Conservation (phyloP, 2,329 filamentous ascomycete genomes). For the Pseudocercospora macadamiae region DNA sequence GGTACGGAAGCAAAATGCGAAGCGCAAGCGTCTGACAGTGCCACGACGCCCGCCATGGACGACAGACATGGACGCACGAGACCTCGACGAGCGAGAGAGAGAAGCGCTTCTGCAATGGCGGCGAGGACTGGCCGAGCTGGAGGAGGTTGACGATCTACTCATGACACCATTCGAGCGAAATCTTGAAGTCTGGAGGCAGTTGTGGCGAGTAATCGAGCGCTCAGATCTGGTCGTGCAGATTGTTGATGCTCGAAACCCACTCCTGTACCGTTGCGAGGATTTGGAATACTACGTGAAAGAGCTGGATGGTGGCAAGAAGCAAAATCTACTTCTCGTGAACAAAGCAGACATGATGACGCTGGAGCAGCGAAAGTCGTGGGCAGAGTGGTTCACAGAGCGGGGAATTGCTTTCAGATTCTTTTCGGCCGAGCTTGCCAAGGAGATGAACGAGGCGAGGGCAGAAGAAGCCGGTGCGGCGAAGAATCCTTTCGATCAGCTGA, state of each 20-base stretch:
- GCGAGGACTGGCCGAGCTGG: constrained; percentile 84
- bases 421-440: constrained; percentile 88
- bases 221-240: constrained; percentile 97
- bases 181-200: constrained; percentile 93
- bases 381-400: constrained; percentile 77
- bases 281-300: constrained; percentile 93
- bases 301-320: constrained; percentile 70
- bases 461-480: constrained; percentile 40
- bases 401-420: constrained; percentile 94
- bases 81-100: constrained; percentile 78
- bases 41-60: constrained; percentile 91
- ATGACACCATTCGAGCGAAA: constrained; percentile 99
- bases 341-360: constrained; percentile 99
- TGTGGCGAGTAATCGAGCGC: constrained; percentile 97
- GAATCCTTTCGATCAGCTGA: constrained; percentile 33
- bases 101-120: constrained; percentile 86
- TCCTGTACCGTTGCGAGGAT: constrained; percentile 93
- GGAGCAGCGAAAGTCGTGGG: constrained; percentile 81
- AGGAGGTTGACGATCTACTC: constrained; percentile 90
- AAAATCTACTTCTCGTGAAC: constrained; percentile 92
- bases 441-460: constrained; percentile 75
- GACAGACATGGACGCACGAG: constrained; percentile 75
- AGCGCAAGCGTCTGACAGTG: constrained; percentile 79
- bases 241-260: constrained; percentile 91
- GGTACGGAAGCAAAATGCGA: constrained; percentile 79